Percentiles rank a stretch among this genome's conserved stretches.
phyloP scores from a whole-genome alignment of 169 alveolate species.

The Eimeria acervulina region DNA sequence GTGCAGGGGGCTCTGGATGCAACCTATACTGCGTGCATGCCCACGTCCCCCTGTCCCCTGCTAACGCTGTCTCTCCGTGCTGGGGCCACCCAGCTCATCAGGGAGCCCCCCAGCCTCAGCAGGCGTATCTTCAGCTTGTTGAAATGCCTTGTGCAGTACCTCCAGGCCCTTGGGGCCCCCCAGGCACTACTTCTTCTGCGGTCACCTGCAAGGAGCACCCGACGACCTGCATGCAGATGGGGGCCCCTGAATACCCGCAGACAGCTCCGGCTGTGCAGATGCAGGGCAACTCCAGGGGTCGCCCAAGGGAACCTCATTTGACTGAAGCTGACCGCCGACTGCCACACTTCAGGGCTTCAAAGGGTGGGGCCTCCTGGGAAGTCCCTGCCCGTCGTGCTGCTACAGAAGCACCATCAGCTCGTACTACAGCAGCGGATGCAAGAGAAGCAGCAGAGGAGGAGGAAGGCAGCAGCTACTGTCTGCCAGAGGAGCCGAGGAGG shows the following conservation, averaged over 20 bases:
- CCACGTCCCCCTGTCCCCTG: conserved; percentile 37
- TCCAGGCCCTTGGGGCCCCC: neutral
- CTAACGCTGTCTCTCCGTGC: neutral
- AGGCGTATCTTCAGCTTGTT: neutral
- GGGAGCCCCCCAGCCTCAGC: conserved; percentile 54
- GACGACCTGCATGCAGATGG: neutral
- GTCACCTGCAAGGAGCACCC: neutral
- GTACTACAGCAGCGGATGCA: neutral
- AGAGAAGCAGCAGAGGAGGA: neutral
- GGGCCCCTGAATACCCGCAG: neutral
- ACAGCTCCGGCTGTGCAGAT: neutral
- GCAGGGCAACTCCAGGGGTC: neutral
- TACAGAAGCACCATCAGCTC: neutral
- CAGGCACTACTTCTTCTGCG: neutral
- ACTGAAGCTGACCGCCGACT: conserved; percentile 19
- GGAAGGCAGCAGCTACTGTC: conserved; percentile 1
- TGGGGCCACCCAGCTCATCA: conserved; percentile 27
- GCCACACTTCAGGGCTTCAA: conserved; percentile 33
- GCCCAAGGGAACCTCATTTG: neutral
- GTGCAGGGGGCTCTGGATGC: neutral
- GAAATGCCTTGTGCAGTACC: conserved; percentile 8
- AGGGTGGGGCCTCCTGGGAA: conserved; percentile 73
- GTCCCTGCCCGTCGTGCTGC: neutral
- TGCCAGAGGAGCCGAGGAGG: conserved; percentile 52
- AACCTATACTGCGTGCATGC: conserved; percentile 55